phyloP scores from a whole-genome alignment of 192 early-diverging fungal species.

The Jimgerdemannia lactiflua region DNA sequence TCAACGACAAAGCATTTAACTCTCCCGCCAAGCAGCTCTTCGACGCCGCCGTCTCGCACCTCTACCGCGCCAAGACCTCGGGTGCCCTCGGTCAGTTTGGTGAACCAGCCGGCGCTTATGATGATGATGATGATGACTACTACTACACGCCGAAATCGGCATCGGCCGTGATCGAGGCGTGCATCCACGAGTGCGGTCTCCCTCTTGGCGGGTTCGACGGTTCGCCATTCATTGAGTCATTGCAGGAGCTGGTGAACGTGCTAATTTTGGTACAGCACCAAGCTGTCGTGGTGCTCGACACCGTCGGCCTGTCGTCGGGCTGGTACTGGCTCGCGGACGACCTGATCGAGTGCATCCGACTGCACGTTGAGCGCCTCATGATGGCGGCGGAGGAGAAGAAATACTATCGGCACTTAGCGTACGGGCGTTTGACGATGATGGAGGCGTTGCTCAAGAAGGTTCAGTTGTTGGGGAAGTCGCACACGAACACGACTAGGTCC shows the following conservation, averaged over 20 bases:
- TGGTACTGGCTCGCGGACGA: constrained; percentile 37
- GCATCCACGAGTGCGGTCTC: constrained; percentile 30
- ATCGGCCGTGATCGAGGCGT: constrained; percentile 16
- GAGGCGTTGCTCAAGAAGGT: not conserved
- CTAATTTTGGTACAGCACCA: not conserved
- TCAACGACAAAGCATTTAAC: constrained; percentile 1
- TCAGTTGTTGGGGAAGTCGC: not conserved
- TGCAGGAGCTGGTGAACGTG: constrained; percentile 2
- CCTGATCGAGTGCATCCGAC: constrained; percentile 7
- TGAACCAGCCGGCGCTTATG: not conserved
- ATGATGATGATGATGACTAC: not conserved
- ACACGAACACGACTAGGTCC: not conserved
- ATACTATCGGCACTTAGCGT: constrained; percentile 4
- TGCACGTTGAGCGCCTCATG: constrained; percentile 1
- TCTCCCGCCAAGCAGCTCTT: constrained; percentile 24
- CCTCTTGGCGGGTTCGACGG: constrained; percentile 20
- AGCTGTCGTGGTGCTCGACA: constrained; percentile 2
- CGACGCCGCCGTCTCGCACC: constrained; percentile 25
- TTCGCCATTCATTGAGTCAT: constrained; percentile 14
- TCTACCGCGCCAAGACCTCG: constrained; percentile 17
- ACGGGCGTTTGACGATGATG: constrained; percentile 3
- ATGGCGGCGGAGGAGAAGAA: constrained; percentile 2
- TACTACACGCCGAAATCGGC: not conserved
- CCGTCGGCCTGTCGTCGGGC: constrained; percentile 1
- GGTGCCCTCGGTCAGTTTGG: not conserved